Evolutionary conservation across 805 yeast genomes (phyloP), one percentile per base, ranked within the genome.

Genomic region (Candida ponderosae): DNA sequence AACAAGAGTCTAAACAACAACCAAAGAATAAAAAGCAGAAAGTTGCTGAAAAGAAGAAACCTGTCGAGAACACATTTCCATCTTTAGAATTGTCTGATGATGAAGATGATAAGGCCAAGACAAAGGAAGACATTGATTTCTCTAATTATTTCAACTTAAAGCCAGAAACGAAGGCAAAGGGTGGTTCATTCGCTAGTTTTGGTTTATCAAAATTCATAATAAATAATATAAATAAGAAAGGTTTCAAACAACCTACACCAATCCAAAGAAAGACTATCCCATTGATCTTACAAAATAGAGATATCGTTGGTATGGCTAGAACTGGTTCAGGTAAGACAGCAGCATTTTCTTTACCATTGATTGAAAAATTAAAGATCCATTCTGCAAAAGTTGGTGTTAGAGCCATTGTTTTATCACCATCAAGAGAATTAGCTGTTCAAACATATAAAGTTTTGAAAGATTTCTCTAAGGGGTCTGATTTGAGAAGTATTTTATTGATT

Each of bases 271-370:
- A 90, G 56, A 81, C 98, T 3, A 85, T 93, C 40, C 98, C 98
- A 0, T 67, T 88, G 38, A 80, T 93, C 41, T 66, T 93, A 65
- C 86, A 83, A 33, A 82, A 78, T 38, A 72, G 94, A 54, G 98
- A 93, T 62, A 95, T 93, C 31, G 98, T 93, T 14, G 99, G 97
- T 56, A 93, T 93, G 99, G 99, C 99, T 14, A 74, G 99, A 54
- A 93, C 99, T 0, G 99, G 99, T 52, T 85, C 96, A 19, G 99
- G 99, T 70, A 93, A 93, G 57, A 93, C 99, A 0, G 98, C 98
- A 8, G 97, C 98, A 1, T 93, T 93, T 57, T 74, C 86, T 17
- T 63, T 93, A 38, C 99, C 99, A 4, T 70, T 93, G 66, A 70
- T 93, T 45, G 97, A 93, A 50, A 80, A 75, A 54, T 68, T 90